Evolutionary conservation across 805 yeast species (phyloP), one percentile per base, ranked within the genome.

Genomic region (Myxozyma udenii): DNA sequence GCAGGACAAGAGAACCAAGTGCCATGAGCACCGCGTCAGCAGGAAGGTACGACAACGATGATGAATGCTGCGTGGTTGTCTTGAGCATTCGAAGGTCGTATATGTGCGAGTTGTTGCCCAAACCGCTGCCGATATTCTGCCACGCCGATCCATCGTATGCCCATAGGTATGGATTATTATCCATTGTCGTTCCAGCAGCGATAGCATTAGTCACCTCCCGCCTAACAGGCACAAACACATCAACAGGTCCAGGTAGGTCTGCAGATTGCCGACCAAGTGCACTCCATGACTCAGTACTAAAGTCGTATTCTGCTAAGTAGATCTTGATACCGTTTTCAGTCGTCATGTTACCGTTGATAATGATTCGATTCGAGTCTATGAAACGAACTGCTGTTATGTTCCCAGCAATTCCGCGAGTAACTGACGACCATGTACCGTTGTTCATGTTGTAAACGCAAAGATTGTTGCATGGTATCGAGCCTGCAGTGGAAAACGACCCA

Each of bases 401-500:
- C 2, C 95, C 95, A 7, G 68, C 58, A 2, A 78, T 47, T 4
- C 74, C 62, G 18, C 58, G 57, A 11, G 65, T 50, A 11, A 66
- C 51, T 30, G 70, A 68, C 2, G 80, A 70, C 86, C 95, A 84
- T 19, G 81, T 69, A 0, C 78, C 70, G 28, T 74, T 71, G 2
- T 68, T 64, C 54, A 80, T 66, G 61, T 83, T 83, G 64, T 78
- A 87, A 32, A 83, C 68, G 65, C 96, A 89, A 33, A 90, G 67
- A 1, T 79, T 76, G 1, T 72, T 66, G 67, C 96, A 89, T 23
- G 69, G 66, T 28, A 76, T 68, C 3, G 78, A 70, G 0, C 84
- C 83, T 1, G 85, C 82, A 19, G 72, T 65, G 19, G 74, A 76
- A 64, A 86, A 88, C 39, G 77, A 73, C 22, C 97, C 96, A 36